phyloP scores from a whole-genome alignment of 371 early-diverging fungal species.

The Globomyces sp. region DNA sequence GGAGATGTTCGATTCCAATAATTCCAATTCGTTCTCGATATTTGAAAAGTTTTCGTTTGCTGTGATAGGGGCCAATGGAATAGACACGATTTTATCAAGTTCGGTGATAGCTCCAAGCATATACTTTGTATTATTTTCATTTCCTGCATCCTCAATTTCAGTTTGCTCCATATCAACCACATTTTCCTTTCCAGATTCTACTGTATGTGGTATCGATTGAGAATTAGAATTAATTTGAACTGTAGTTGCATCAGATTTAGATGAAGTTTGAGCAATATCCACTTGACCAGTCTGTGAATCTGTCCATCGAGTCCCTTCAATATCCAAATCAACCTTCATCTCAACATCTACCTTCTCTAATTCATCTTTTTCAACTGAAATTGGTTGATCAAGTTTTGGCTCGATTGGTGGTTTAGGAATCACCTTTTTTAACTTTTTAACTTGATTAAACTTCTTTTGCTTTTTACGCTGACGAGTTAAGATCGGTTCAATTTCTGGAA shows the following conservation, averaged over 20 bases:
- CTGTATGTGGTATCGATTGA: background rate
- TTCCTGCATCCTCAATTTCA: slow-evolving; percentile 1
- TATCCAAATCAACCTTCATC: background rate
- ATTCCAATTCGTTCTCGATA: background rate
- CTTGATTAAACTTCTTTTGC: background rate
- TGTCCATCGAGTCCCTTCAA: background rate
- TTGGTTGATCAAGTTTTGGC: background rate
- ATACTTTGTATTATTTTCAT: background rate
- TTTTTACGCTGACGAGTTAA: background rate
- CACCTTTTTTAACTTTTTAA: background rate
- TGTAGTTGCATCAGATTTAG: too few relatives aligned
- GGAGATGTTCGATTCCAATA: background rate
- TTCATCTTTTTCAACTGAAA: background rate
- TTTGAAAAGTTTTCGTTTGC: background rate
- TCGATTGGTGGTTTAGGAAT: background rate
- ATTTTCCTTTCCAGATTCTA: background rate
- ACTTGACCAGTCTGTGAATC: too few relatives aligned
- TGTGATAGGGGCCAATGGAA: background rate
- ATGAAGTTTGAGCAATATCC: too few relatives aligned
- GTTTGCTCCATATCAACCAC: background rate
- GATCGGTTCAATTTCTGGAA: slow-evolving; percentile 1
- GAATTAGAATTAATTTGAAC: background rate
- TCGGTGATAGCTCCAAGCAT: too few relatives aligned
- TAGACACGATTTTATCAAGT: background rate
- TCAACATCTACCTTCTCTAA: background rate